Conservation (phyloP, 805 yeast genomes). For the Dipodascopsis uninucleata region DNA sequence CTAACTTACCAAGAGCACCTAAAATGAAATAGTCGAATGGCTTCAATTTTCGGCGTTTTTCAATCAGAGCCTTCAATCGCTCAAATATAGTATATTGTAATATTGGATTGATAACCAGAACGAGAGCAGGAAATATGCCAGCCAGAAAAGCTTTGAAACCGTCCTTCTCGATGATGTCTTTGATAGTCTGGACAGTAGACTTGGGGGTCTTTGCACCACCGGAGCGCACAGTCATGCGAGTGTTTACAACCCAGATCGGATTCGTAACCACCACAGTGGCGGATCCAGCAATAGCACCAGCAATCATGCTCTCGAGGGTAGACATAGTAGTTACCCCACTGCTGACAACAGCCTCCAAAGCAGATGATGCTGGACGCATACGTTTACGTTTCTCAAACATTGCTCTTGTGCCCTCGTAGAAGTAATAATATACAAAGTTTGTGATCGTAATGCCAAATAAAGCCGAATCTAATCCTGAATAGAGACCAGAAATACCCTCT, state of each 20-base stretch:
- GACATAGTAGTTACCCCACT: slow-evolving; percentile 42
- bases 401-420: slow-evolving; percentile 65
- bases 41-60: slow-evolving; percentile 52
- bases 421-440: slow-evolving; percentile 85
- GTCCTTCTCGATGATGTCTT: slow-evolving; percentile 62
- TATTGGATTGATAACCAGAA: slow-evolving; percentile 82
- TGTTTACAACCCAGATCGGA: slow-evolving; percentile 80
- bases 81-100: slow-evolving; percentile 90
- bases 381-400: slow-evolving; percentile 24
- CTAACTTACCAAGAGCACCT: slow-evolving; percentile 85
- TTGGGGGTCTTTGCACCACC: slow-evolving; percentile 36
- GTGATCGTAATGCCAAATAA: slow-evolving; percentile 80
- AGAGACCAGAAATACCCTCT: slow-evolving; percentile 66
- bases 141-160: slow-evolving; percentile 72
- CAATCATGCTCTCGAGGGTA: slow-evolving; percentile 63
- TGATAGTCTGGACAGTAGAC: slow-evolving; percentile 53
- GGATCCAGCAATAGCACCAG: slow-evolving; percentile 85
- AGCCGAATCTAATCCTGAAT: slow-evolving; percentile 85
- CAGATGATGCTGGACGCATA: slow-evolving; percentile 34
- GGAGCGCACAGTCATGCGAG: slow-evolving; percentile 68
- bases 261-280: slow-evolving; percentile 77
- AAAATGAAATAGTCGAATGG: slow-evolving; percentile 76
- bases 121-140: slow-evolving; percentile 84
- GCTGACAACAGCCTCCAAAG: slow-evolving; percentile 20
- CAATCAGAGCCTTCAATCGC: slow-evolving; percentile 67